Percentiles rank a stretch among this genome's conserved stretches.
Evolutionary conservation across 441 rosid species (phyloP).

Genomic region (Euphorbia celastroides): DNA sequence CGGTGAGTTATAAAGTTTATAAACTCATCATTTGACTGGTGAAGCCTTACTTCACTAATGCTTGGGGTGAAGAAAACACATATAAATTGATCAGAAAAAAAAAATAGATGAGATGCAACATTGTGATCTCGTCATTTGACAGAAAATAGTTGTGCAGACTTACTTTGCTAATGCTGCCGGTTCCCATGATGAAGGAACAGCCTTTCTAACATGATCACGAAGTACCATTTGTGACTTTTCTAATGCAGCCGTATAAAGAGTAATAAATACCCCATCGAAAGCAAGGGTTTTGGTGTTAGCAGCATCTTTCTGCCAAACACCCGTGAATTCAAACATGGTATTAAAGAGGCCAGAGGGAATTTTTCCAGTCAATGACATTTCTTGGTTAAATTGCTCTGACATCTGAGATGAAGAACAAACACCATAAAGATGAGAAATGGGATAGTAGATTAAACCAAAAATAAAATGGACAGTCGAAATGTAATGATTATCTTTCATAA

Average conservation of each 20-base stretch:
- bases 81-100: neutral
- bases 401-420: slow-evolving; percentile 41
- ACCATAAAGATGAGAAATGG: neutral
- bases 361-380: slow-evolving; percentile 79
- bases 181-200: slow-evolving; percentile 90
- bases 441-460: neutral
- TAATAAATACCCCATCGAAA: slow-evolving; percentile 89
- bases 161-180: slow-evolving; percentile 94
- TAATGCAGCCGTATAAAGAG: slow-evolving; percentile 76
- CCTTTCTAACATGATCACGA: slow-evolving; percentile 69
- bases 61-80: neutral
- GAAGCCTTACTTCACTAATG: neutral
- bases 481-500: neutral
- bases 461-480: neutral
- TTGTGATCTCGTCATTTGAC: neutral
- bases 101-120: neutral
- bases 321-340: slow-evolving; percentile 78
- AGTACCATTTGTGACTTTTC: slow-evolving; percentile 80
- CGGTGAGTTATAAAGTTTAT: neutral
- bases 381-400: slow-evolving; percentile 98
- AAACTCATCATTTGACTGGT: neutral
- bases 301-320: slow-evolving; percentile 94
- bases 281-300: slow-evolving; percentile 84
- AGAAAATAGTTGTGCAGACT: slow-evolving; percentile 7
- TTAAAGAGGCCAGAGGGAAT: slow-evolving; percentile 94